phyloP scores from a whole-genome alignment of 305 asterid genomes.

The Fraxinus platypoda region DNA sequence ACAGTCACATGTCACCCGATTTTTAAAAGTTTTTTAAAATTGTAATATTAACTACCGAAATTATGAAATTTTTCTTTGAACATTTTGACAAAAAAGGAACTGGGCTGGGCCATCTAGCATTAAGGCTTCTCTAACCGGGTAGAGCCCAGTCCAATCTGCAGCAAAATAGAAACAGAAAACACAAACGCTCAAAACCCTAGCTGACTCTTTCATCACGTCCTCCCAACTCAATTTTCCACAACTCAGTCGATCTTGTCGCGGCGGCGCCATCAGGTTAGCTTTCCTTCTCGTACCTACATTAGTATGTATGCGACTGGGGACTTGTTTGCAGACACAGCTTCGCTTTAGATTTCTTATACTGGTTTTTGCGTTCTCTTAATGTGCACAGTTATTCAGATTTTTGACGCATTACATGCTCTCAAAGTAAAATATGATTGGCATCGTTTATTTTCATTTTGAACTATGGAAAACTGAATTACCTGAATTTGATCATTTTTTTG shows the following conservation, averaged over 20 bases:
- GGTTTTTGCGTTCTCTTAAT: not conserved
- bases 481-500: not conserved
- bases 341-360: not conserved
- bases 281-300: not conserved
- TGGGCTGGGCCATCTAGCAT: not conserved
- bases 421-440: not conserved
- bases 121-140: not conserved
- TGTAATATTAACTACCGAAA: no score
- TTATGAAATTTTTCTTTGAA: not conserved
- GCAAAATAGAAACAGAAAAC: not conserved
- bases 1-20: no score
- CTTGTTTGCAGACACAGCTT: not conserved
- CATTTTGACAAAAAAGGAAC: not conserved
- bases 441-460: not conserved
- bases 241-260: not conserved
- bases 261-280: not conserved
- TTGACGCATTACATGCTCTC: not conserved
- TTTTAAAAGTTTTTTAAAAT: no score
- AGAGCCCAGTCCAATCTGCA: not conserved
- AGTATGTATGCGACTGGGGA: not conserved
- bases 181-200: not conserved
- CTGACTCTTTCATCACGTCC: not conserved
- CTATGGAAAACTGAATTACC: not conserved
- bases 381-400: not conserved
- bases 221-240: not conserved